Conservation (phyloP, 768 basidiomycete genomes). For the Xerocomus spinulosus region DNA sequence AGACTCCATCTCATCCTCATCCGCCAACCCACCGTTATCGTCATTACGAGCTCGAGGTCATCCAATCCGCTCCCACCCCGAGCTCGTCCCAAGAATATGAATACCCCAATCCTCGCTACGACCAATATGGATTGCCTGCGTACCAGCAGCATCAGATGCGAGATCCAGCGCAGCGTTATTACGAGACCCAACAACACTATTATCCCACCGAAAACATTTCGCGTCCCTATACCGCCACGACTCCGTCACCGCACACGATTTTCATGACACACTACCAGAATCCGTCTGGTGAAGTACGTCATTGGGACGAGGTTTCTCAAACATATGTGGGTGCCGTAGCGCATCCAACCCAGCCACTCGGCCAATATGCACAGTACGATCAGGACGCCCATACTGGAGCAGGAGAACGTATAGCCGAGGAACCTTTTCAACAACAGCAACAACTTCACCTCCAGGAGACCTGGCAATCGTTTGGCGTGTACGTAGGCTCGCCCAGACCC, state of each 20-base stretch:
- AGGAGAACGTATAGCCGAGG: background rate
- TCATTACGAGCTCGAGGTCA: constrained; percentile 10
- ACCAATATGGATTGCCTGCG: constrained; percentile 10
- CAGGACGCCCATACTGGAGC: background rate
- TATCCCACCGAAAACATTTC: constrained; percentile 8
- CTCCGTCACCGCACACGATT: constrained; percentile 4
- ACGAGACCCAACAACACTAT: constrained; percentile 21
- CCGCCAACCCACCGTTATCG: constrained; percentile 5
- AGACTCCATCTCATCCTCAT: background rate
- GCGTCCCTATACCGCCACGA: background rate
- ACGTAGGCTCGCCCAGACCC: constrained; percentile 33
- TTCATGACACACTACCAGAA: constrained; percentile 8
- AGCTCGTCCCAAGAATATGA: constrained; percentile 9
- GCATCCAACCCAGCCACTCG: background rate
- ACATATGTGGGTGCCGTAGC: constrained; percentile 5
- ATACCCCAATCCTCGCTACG: constrained; percentile 15
- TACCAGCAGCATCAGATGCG: constrained; percentile 13
- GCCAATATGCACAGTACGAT: constrained; percentile 4
- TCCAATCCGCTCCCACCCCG: constrained; percentile 21
- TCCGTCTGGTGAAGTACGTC: constrained; percentile 5
- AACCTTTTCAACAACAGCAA: constrained; percentile 12
- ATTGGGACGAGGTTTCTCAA: constrained; percentile 11
- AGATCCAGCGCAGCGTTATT: constrained; percentile 20
- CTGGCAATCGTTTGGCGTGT: constrained; percentile 65
- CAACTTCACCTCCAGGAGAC: constrained; percentile 44